Percentiles rank a stretch among this genome's conserved stretches.
These are phyloP conservation scores for Nemania sp. DNA, from an alignment of 2,329 filamentous ascomycete species.

Conservation along the genomic window DNA sequence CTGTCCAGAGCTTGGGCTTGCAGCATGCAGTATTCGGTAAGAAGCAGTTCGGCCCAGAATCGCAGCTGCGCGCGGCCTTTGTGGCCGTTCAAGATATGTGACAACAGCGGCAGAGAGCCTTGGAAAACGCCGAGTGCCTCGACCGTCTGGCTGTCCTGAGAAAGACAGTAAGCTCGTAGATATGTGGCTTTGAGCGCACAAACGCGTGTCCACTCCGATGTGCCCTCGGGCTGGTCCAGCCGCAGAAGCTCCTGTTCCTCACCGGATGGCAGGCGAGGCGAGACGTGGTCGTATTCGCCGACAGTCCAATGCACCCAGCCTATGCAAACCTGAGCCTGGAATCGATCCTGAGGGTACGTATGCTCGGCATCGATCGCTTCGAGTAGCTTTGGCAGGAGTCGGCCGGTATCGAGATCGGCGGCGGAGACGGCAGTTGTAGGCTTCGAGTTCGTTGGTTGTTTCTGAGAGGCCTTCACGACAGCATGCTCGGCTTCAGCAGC, in stretches of 20 bases:
- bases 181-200: constrained; percentile 80
- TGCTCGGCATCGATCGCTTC: constrained; percentile 62
- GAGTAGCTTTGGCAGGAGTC: constrained; percentile 54
- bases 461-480: constrained; percentile 60
- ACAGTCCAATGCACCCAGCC: constrained; percentile 84
- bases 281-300: constrained; percentile 67
- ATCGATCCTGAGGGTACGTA: constrained; percentile 58
- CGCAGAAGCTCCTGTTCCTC: constrained; percentile 59
- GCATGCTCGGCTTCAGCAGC: constrained; percentile 71
- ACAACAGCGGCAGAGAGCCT: constrained; percentile 66
- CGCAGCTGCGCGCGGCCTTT: constrained; percentile 66
- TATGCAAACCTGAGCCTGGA: constrained; percentile 81
- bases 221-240: constrained; percentile 55
- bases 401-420: constrained; percentile 50
- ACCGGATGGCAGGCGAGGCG: constrained; percentile 64
- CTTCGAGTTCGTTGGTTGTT: constrained; percentile 42
- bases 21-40: constrained; percentile 75
- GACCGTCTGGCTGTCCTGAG: constrained; percentile 50
- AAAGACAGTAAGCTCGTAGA: constrained; percentile 69
- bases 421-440: constrained; percentile 48
- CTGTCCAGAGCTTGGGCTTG: constrained; percentile 62
- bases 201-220: constrained; percentile 78
- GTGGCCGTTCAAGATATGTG: constrained; percentile 53
- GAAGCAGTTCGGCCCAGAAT: constrained; percentile 77
- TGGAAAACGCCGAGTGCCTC: constrained; percentile 70